These are phyloP conservation scores for Inonotus hispidus DNA, from an alignment of 1,284 basidiomycete species.

Conservation along the genomic window DNA sequence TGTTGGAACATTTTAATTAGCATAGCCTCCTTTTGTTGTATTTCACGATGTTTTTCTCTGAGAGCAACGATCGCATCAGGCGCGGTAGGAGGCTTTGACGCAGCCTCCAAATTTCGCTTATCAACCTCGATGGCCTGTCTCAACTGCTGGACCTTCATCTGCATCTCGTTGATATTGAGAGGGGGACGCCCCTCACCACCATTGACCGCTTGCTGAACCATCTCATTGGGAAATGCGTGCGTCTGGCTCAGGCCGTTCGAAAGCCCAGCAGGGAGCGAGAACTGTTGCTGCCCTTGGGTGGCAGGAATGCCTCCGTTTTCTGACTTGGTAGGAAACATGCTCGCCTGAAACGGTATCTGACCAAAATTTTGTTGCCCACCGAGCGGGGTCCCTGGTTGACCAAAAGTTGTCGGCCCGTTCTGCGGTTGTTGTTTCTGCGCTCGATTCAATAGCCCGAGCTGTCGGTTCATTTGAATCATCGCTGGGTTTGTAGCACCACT, in stretches of 20 bases:
- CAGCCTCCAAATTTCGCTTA: not conserved
- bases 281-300: conserved; percentile 3
- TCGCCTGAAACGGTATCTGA: conserved; percentile 8
- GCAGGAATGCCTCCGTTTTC: conserved; percentile 2
- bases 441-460: conserved; percentile 8
- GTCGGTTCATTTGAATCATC: conserved; percentile 9
- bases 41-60: not conserved
- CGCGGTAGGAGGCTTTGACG: not conserved
- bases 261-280: not conserved
- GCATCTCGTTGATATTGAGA: conserved; percentile 3
- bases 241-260: not conserved
- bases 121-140: conserved; percentile 11
- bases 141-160: not conserved
- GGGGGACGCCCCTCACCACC: conserved; percentile 5
- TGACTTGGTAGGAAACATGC: conserved; percentile 8
- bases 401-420: conserved; percentile 13
- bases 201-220: not conserved
- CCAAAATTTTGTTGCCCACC: conserved; percentile 10
- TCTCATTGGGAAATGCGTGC: not conserved
- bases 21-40: not conserved
- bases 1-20: not conserved
- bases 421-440: conserved; percentile 18
- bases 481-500: conserved; percentile 9
- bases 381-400: conserved; percentile 1
- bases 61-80: not conserved